A percentile compares a stretch with the other conserved stretches of the same genome.
Evolutionary conservation across 148 eudicot species (phyloP).

Genomic region (Heliosperma pusillum): DNA sequence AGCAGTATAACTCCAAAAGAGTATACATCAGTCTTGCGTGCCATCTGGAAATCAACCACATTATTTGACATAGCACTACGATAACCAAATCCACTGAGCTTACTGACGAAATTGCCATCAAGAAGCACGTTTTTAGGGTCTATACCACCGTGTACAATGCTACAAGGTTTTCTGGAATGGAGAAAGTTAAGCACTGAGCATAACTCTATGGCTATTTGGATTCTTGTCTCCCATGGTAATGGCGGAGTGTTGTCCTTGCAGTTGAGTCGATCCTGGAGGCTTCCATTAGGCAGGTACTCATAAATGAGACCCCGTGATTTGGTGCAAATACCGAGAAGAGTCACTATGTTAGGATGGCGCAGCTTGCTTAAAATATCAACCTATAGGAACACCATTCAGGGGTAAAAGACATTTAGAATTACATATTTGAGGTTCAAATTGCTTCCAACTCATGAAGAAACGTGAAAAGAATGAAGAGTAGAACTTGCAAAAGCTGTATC

Average conservation of each 20-base stretch:
- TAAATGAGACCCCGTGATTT: too few species aligned
- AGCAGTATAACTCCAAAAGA: too few species aligned
- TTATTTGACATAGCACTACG: conserved; percentile 34
- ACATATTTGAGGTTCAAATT: background rate
- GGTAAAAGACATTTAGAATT: too few species aligned
- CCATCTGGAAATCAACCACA: conserved; percentile 14
- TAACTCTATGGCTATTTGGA: too few species aligned
- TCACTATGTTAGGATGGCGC: too few species aligned
- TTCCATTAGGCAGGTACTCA: conserved; percentile 74
- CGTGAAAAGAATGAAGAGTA: background rate
- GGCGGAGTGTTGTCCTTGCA: conserved; percentile 69
- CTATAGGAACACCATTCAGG: too few species aligned
- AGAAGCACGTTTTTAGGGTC: conserved; percentile 64
- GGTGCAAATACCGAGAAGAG: too few species aligned
- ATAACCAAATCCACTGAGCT: too few species aligned
- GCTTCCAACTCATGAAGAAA: background rate
- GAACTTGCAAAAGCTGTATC: background rate
- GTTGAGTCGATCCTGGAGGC: conserved; percentile 73
- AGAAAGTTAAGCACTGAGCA: conserved; percentile 67
- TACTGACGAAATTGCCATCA: conserved; percentile 48
- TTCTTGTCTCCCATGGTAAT: conserved; percentile 71
- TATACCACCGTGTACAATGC: conserved; percentile 55
- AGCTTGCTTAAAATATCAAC: too few species aligned
- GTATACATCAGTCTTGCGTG: too few species aligned
- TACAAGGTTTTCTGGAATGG: conserved; percentile 49